phyloP scores from a whole-genome alignment of 1,139 yeast genomes.

The Candida sp. region DNA sequence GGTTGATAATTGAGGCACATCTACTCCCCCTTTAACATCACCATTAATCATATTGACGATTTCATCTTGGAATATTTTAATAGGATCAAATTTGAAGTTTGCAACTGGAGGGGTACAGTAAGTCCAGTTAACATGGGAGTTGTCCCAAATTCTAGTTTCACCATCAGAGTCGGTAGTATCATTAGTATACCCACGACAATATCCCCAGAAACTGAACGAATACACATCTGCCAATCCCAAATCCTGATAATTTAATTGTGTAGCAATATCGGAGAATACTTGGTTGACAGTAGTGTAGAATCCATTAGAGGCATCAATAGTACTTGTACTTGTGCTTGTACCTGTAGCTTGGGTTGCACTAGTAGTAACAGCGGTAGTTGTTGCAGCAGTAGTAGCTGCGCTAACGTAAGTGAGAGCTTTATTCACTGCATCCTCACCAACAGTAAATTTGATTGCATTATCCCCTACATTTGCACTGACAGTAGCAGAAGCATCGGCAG shows the following conservation, averaged over 20 bases:
- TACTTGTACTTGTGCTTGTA: neutral
- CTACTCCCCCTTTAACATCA: constrained; percentile 20
- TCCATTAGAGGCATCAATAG: constrained; percentile 4
- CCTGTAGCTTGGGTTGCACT: constrained; percentile 1
- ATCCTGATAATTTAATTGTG: constrained; percentile 16
- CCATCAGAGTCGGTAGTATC: constrained; percentile 5
- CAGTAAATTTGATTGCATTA: neutral
- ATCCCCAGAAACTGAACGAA: constrained; percentile 69
- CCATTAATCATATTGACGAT: constrained; percentile 28
- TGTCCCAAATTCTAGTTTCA: constrained; percentile 17
- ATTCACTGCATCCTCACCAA: neutral
- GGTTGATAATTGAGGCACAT: constrained; percentile 14
- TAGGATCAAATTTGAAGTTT: constrained; percentile 52
- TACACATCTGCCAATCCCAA: constrained; percentile 62
- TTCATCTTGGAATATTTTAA: constrained; percentile 41
- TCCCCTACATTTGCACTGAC: neutral
- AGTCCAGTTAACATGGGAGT: constrained; percentile 40
- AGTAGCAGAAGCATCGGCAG: neutral
- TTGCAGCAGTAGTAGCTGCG: neutral
- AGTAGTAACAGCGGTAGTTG: constrained; percentile 6
- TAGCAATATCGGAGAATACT: constrained; percentile 11
- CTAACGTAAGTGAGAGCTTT: neutral
- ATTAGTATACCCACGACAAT: constrained; percentile 52
- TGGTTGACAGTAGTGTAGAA: constrained; percentile 10
- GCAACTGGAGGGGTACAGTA: constrained; percentile 54